Evolutionary conservation across 148 eudicot genomes (phyloP).

Genomic region (Rhododendron molle): DNA sequence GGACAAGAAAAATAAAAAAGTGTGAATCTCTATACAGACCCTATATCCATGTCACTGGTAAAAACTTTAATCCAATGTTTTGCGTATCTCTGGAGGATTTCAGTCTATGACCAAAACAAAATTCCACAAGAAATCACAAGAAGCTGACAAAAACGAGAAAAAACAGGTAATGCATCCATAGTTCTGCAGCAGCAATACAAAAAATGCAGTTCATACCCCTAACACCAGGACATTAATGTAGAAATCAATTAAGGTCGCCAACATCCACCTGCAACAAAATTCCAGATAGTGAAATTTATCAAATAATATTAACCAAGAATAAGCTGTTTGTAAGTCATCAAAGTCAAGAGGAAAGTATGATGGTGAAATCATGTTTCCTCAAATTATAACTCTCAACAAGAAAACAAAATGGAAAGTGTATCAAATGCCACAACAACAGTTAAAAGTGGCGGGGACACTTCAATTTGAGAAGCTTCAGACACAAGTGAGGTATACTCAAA

Average conservation of each 20-base stretch:
- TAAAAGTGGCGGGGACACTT: background rate
- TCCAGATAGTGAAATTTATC: background rate
- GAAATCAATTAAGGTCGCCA: conserved; percentile 65
- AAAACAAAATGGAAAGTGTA: background rate
- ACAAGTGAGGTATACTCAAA: too few species aligned
- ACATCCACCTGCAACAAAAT: conserved; percentile 67
- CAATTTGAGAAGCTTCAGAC: background rate
- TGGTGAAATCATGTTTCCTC: background rate
- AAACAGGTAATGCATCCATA: background rate
- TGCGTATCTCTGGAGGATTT: background rate
- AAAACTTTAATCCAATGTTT: background rate
- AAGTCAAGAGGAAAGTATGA: background rate
- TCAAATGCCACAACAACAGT: background rate
- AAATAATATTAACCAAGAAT: background rate
- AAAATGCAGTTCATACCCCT: conserved; percentile 47
- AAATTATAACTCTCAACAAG: background rate
- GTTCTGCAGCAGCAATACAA: background rate
- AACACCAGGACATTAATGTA: conserved; percentile 51
- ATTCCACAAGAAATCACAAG: background rate
- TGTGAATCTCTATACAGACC: background rate
- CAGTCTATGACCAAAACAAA: background rate
- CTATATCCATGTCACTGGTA: background rate
- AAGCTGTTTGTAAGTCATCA: background rate
- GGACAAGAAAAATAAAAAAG: background rate
- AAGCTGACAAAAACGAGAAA: background rate